Base-by-base conservation (phyloP, 202 grass and related monocot species). In the Bolboschoenoplectus hybrid region DNA sequence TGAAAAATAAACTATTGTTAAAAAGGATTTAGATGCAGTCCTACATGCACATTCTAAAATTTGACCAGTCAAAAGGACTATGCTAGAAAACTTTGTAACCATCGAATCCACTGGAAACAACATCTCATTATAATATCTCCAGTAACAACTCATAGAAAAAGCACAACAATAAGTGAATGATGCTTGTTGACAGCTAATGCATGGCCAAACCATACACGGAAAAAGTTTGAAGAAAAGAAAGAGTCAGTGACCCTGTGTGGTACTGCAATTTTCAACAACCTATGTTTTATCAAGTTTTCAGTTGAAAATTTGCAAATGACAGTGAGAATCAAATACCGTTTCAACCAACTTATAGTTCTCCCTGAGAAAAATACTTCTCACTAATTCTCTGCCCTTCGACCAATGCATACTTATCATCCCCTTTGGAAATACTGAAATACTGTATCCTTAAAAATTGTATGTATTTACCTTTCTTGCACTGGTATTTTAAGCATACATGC, bases 91-190 rank as follows among this genome's bases (percentile, higher is more conserved):
- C 64, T 5, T 44, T 41, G 49, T 26, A 56, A 50, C 61, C 45
- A 66, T 36, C 82, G 34, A 58, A 84, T 83, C 81, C 82, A 84
- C 82, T 84, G 66, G 32, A 69, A 84, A 67, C 82, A 55, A 84
- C 16, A 12, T 57, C 35, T 71, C 51, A 69, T 66, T 74, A 11
- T 55, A 57, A 40, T 51, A 7, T n/a, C 35, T 71, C 45, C 36
- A 2, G 16, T 84, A 69, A 57, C 34, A 35, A 67, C 61, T 67
- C 60, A 2, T 17, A 82, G 61, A 82, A 82, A 82, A 82, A 67
- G 80, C 20, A 80, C 19, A 43, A 60, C 36, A 80, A 60, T 12
- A 60, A 20, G 36, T 58, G 35, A 79, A 58, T n/a, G 52, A 78
- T 53, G 57, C 2, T 58, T 58, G 14, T 40, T 57, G 74, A 41